phyloP scores from a whole-genome alignment of 371 early-diverging fungal genomes.

The Mucor lusitanicus region DNA sequence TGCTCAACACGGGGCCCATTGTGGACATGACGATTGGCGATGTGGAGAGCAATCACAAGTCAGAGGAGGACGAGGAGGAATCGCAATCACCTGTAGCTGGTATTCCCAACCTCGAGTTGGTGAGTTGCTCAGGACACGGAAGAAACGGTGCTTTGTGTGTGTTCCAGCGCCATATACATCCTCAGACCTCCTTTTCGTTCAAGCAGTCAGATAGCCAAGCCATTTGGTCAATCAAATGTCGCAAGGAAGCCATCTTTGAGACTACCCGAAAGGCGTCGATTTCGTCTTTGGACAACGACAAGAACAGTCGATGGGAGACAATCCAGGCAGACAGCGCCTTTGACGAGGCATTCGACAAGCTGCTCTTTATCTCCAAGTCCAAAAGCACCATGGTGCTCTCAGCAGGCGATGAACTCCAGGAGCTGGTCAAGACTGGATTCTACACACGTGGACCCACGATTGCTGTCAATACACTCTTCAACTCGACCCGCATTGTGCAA shows the following conservation, averaged over 20 bases:
- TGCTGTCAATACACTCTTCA: conserved; percentile 64
- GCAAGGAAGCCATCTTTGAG: conserved; percentile 41
- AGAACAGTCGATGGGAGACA: conserved; percentile 17
- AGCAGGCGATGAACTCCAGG: conserved; percentile 84
- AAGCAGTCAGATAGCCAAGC: conserved; percentile 65
- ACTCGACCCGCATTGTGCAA: conserved; percentile 74
- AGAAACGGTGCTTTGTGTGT: conserved; percentile 77
- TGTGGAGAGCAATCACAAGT: conserved; percentile 36
- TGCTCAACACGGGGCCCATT: conserved; percentile 83
- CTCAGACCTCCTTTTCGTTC: conserved; percentile 71
- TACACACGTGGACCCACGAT: conserved; percentile 79
- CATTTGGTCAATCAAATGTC: conserved; percentile 70
- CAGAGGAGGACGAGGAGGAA: conserved; percentile 3
- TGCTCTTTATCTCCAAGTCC: conserved; percentile 73
- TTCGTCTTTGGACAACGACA: not conserved
- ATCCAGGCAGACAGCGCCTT: conserved; percentile 22
- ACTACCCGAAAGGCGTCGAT: conserved; percentile 1
- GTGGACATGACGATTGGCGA: conserved; percentile 77
- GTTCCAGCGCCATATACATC: conserved; percentile 81
- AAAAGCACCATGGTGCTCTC: conserved; percentile 71
- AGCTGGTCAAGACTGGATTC: conserved; percentile 78
- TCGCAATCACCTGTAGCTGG: conserved; percentile 6
- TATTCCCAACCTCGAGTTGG: conserved; percentile 74
- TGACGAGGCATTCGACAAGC: conserved; percentile 60
- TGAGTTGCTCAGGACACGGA: conserved; percentile 80